Evolutionary conservation across 805 yeast genomes (phyloP).

Genomic region (Metschnikowia lachancei): DNA sequence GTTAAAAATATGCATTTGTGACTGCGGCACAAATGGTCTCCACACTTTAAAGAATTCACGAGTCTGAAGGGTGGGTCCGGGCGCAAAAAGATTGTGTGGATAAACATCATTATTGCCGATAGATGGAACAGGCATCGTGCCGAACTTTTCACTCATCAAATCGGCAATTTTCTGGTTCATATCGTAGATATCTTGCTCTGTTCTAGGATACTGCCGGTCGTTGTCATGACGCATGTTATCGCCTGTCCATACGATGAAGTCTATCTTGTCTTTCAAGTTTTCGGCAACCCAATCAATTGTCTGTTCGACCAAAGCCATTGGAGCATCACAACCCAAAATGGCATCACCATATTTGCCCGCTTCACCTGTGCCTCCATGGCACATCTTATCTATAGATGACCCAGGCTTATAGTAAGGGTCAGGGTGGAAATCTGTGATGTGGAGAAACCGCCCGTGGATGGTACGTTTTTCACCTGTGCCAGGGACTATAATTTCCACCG

Average conservation of each 20-base stretch:
- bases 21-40: constrained; percentile 70
- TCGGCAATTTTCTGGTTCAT: constrained; percentile 60
- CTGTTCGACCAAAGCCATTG: constrained; percentile 55
- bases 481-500: constrained; percentile 24
- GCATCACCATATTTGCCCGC: constrained; percentile 77
- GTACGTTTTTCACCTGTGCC: constrained; percentile 24
- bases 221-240: constrained; percentile 85
- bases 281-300: constrained; percentile 66
- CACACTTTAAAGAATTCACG: constrained; percentile 73
- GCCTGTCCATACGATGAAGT: constrained; percentile 88
- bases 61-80: constrained; percentile 88
- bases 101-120: constrained; percentile 86
- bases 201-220: constrained; percentile 71
- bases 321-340: constrained; percentile 73
- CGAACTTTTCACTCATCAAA: constrained; percentile 52
- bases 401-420: constrained; percentile 64
- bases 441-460: constrained; percentile 77
- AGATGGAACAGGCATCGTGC: constrained; percentile 57
- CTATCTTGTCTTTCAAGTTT: constrained; percentile 71
- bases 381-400: constrained; percentile 44
- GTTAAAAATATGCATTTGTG: constrained; percentile 71
- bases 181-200: constrained; percentile 66
- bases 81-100: constrained; percentile 81
- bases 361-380: constrained; percentile 56
- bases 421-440: constrained; percentile 84